A percentile compares a stretch with the other conserved stretches of the same genome.
These are phyloP conservation scores for Blastobotrys apis DNA, from an alignment of 1,139 yeast species.

Conservation along the genomic window DNA sequence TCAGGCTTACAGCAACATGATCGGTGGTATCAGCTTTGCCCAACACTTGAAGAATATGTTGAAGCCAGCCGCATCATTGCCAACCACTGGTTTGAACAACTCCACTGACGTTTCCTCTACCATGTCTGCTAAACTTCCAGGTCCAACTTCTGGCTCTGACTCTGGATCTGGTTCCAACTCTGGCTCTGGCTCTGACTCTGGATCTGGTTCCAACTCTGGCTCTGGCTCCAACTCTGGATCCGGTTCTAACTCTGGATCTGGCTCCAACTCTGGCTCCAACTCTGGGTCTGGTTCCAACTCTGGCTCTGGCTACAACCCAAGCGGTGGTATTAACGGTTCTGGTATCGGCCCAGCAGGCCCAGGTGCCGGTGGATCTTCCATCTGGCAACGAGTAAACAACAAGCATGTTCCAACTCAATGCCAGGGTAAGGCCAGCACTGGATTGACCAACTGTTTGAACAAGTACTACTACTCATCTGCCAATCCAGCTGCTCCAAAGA, in stretches of 20 bases:
- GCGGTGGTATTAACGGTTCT: too few species aligned
- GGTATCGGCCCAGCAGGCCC: too few species aligned
- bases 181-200: conserved; percentile 15
- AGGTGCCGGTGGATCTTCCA: conserved; percentile 10
- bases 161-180: conserved; percentile 6
- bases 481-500: conserved; percentile 17
- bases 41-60: conserved; percentile 42
- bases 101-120: conserved; percentile 8
- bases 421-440: conserved; percentile 13
- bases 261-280: conserved; percentile 17
- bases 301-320: too few species aligned
- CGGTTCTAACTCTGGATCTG: conserved; percentile 18
- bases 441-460: conserved; percentile 16
- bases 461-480: conserved; percentile 3
- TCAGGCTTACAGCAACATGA: conserved; percentile 57
- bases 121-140: conserved; percentile 4
- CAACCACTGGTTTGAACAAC: conserved; percentile 8
- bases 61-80: conserved; percentile 6
- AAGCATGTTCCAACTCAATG: conserved; percentile 13
- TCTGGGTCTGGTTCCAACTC: neutral
- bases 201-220: conserved; percentile 22
- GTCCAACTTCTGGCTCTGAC: conserved; percentile 1
- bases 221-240: conserved; percentile 19
- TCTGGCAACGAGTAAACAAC: neutral
- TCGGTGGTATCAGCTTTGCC: conserved; percentile 40